Evolutionary conservation across 1,139 yeast genomes (phyloP).

Genomic region (Taiozyma sp.): DNA sequence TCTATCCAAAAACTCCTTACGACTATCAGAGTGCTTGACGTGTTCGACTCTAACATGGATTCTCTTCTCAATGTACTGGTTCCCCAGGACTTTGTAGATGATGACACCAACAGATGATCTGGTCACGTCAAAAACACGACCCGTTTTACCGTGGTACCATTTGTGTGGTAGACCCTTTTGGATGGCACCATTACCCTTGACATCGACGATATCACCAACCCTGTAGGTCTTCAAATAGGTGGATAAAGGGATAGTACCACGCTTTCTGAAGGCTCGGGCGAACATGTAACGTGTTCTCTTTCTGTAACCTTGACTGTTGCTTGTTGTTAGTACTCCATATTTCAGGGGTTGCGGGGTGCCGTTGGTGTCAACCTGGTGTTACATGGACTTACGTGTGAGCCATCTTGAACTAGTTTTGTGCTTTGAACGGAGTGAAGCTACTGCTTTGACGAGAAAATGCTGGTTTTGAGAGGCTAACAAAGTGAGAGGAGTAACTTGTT

Average conservation of each 20-base stretch:
- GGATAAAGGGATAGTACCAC: constrained; percentile 88
- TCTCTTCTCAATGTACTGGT: constrained; percentile 98
- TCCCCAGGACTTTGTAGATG: constrained; percentile 94
- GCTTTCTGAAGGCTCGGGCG: constrained; percentile 98
- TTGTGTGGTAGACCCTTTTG: constrained; percentile 99
- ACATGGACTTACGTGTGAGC: constrained; percentile 13
- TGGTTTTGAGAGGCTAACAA: neutral
- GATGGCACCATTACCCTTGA: constrained; percentile 97
- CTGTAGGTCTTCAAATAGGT: constrained; percentile 95
- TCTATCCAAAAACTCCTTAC: constrained; percentile 96
- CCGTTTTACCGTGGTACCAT: constrained; percentile 99
- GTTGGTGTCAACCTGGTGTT: neutral
- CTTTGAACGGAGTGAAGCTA: neutral
- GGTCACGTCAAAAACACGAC: constrained; percentile 97
- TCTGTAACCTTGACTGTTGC: constrained; percentile 90
- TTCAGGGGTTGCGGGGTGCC: neutral
- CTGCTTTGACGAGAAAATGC: neutral
- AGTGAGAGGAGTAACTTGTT: neutral
- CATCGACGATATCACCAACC: constrained; percentile 98
- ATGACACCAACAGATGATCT: constrained; percentile 96
- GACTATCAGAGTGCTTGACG: constrained; percentile 98
- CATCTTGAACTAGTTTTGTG: constrained; percentile 3
- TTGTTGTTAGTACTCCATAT: neutral
- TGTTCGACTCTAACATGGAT: constrained; percentile 97
- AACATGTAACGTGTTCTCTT: constrained; percentile 99